Conservation (phyloP, 1,284 basidiomycete genomes). For the Trichosporon coremiiforme region DNA sequence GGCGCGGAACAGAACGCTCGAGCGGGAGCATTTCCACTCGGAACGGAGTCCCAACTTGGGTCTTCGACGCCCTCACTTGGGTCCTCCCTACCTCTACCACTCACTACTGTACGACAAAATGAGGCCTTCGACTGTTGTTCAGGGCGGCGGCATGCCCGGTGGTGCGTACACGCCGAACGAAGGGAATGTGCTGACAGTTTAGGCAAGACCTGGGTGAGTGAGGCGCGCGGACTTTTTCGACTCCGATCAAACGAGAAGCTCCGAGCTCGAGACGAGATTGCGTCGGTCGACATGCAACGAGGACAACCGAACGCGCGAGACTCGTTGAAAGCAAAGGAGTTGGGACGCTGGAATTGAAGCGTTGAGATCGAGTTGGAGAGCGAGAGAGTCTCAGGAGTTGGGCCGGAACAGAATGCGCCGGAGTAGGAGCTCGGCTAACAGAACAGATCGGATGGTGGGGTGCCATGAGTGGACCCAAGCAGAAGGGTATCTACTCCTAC, state of each 20-base stretch:
- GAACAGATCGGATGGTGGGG: constrained; percentile 88
- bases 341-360: not conserved
- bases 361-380: not conserved
- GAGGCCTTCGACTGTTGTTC: constrained; percentile 67
- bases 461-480: constrained; percentile 68
- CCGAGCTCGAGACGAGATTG: not conserved
- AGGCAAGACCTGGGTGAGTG: constrained; percentile 52
- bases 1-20: constrained; percentile 11
- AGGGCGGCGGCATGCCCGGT: constrained; percentile 73
- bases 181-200: constrained; percentile 23
- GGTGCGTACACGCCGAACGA: constrained; percentile 60
- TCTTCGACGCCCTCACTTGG: not conserved
- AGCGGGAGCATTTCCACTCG: constrained; percentile 16
- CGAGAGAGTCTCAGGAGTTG: not conserved
- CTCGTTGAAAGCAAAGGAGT: not conserved
- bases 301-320: not conserved
- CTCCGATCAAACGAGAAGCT: not conserved
- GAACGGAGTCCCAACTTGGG: constrained; percentile 13
- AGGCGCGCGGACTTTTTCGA: constrained; percentile 3
- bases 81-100: constrained; percentile 8
- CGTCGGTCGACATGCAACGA: not conserved
- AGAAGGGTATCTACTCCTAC: constrained; percentile 79
- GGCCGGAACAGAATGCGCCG: not conserved
- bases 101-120: constrained; percentile 57
- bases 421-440: constrained; percentile 21